Conservation (phyloP, 2,329 filamentous ascomycete genomes). For the Phoma herbarum region DNA sequence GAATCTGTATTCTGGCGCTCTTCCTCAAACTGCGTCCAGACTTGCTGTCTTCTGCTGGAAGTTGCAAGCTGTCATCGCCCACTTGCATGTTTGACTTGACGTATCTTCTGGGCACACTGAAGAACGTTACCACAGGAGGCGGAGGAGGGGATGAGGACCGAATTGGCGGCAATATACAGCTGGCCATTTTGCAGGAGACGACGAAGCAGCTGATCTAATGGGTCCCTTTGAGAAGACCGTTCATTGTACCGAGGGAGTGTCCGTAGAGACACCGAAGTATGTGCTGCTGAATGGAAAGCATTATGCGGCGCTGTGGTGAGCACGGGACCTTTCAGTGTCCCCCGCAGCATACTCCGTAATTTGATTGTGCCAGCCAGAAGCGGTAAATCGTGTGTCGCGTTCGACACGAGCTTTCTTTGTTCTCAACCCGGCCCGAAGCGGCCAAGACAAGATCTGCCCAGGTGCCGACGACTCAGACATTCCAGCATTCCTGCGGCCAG, state of each 20-base stretch:
- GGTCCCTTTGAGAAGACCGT: constrained; percentile 40
- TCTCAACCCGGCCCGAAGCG: constrained; percentile 42
- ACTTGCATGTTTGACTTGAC: constrained; percentile 45
- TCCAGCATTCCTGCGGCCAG: constrained; percentile 38
- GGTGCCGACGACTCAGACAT: constrained; percentile 45
- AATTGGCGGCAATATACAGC: constrained; percentile 47
- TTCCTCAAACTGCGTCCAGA: constrained; percentile 38
- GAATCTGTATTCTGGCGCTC: constrained; percentile 39
- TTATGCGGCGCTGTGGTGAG: constrained; percentile 36
- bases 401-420: constrained; percentile 49
- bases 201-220: constrained; percentile 40
- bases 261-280: constrained; percentile 20
- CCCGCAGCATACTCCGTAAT: constrained; percentile 40
- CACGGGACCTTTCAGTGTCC: constrained; percentile 15
- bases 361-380: constrained; percentile 49
- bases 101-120: constrained; percentile 48
- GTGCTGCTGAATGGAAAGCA: constrained; percentile 37
- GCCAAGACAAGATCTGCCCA: constrained; percentile 41
- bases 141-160: constrained; percentile 29
- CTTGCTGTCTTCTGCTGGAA: constrained; percentile 36
- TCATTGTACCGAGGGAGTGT: constrained; percentile 45
- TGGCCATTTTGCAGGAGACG: constrained; percentile 43
- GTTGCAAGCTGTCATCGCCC: constrained; percentile 26
- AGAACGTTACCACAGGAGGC: constrained; percentile 45
- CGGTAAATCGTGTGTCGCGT: constrained; percentile 35